Evolutionary conservation across 257 asterid genomes (phyloP), one percentile per base, ranked within the genome.

Genomic region (Solanum bukasovii): DNA sequence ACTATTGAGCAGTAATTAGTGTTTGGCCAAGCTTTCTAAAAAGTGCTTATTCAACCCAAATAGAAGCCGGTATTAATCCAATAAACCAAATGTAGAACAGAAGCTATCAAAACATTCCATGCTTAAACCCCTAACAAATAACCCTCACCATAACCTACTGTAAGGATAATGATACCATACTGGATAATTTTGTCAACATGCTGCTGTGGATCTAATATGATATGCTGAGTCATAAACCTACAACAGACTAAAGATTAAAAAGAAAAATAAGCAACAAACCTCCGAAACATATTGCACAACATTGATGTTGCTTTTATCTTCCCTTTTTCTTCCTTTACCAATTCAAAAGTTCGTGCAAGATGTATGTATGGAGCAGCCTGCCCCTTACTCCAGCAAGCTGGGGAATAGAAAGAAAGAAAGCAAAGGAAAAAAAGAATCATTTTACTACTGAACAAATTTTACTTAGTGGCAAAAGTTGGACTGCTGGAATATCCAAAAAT

Each of bases 211-310:
- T 74, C 49, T 11, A 73, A 35, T 21, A 74, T 74, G 31, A 74
- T 35, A 73, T 9, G 6, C 18, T 34, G 29, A 35, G 46, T 13
- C 49, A 73, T 21, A 37, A 35, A 11, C 52, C 52, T 74, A 74
- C 52, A 74, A 20, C 83, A 37, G 31, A 37, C 52, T 35, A 21
- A 9, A 74, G 52, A 37, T 21, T 74, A 5, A 1, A 5, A 49
- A 29, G 65, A 46, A n/a, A 70, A 61, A 71, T 63, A 68, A 59
- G 82, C 88, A 87, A 82, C 90, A 79, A 46, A 96, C 98, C 98
- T 96, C 93, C 98, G 92, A 92, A 96, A 95, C 99, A 96, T 96
- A 91, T 96, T 96, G 93, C 98, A 95, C 49, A 96, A 92, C 94
- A 95, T 94, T 83, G 95, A 91, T 77, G 96, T 94, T 79, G 94